Percentiles rank a stretch among this genome's conserved stretches.
These are phyloP conservation scores for Odontarrhena argentea DNA, from an alignment of 345 rosid species.

Conservation along the genomic window DNA sequence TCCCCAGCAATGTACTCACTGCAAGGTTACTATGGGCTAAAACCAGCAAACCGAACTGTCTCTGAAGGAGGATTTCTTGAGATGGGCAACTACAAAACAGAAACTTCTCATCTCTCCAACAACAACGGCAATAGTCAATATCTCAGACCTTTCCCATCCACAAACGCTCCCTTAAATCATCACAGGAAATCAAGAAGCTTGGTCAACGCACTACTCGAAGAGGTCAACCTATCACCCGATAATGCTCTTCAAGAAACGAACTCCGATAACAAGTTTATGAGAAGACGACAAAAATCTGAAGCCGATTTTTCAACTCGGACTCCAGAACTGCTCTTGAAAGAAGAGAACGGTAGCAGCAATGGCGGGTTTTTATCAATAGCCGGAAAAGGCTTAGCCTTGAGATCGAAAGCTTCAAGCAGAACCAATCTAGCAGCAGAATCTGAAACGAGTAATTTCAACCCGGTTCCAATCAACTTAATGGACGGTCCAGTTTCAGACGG, in stretches of 20 bases:
- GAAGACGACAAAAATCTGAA: constrained; percentile 76
- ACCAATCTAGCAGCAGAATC: constrained; percentile 44
- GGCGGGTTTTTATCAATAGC: constrained; percentile 51
- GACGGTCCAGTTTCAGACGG: constrained; percentile 45
- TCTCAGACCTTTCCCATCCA: constrained; percentile 44
- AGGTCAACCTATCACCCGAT: constrained; percentile 48
- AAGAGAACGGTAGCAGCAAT: constrained; percentile 47
- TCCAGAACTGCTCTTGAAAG: constrained; percentile 67
- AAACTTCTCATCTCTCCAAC: constrained; percentile 29
- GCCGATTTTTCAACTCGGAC: constrained; percentile 46
- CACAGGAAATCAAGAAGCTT: constrained; percentile 68
- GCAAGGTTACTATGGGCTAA: constrained; percentile 74
- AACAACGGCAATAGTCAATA: constrained; percentile 41
- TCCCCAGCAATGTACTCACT: constrained; percentile 72
- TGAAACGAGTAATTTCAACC: constrained; percentile 38
- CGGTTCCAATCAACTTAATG: constrained; percentile 50
- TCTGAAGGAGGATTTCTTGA: constrained; percentile 41
- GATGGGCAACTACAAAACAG: constrained; percentile 48
- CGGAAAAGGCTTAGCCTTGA: constrained; percentile 67
- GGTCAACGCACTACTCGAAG: constrained; percentile 49
- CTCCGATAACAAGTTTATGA: constrained; percentile 49
- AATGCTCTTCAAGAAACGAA: constrained; percentile 33
- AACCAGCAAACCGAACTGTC: constrained; percentile 50
- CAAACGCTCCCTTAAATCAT: constrained; percentile 44
- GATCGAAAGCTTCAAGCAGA: constrained; percentile 68